Evolutionary conservation across 768 basidiomycete genomes (phyloP).

Genomic region (Tricholoma hemisulphureum): DNA sequence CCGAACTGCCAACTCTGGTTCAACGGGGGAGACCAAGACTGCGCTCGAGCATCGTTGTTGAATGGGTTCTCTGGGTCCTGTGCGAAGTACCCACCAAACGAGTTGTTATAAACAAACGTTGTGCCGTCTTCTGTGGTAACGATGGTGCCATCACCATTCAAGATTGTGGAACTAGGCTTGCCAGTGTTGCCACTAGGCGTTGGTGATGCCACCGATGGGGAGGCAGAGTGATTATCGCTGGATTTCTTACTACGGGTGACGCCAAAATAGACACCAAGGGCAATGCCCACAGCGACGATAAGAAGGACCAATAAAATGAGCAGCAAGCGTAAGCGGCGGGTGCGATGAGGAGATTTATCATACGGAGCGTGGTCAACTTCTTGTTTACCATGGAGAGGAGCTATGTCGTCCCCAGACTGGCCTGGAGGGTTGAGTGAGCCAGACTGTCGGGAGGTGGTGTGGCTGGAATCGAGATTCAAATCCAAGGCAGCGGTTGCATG

Average conservation of each 20-base stretch:
- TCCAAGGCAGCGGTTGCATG: neutral
- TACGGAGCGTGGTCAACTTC: neutral
- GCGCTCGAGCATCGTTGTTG: constrained; percentile 56
- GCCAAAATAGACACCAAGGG: neutral
- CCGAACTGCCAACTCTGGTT: constrained; percentile 62
- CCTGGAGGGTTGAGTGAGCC: neutral
- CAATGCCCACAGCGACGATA: neutral
- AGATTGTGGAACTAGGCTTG: neutral
- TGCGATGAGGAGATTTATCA: neutral
- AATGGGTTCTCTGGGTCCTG: constrained; percentile 56
- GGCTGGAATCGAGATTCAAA: neutral
- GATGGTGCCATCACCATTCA: constrained; percentile 54
- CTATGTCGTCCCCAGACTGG: neutral
- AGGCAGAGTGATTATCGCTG: neutral
- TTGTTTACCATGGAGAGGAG: neutral
- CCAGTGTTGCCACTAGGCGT: too few species aligned
- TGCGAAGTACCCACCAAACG: constrained; percentile 52
- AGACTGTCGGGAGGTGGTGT: neutral
- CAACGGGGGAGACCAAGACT: constrained; percentile 64
- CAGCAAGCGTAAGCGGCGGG: neutral
- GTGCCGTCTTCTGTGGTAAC: constrained; percentile 55
- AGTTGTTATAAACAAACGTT: constrained; percentile 61
- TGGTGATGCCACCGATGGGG: neutral
- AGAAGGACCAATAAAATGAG: neutral
- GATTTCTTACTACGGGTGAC: neutral